Percentiles rank a stretch among this genome's conserved stretches.
Evolutionary conservation across 1,284 basidiomycete genomes (phyloP).

Genomic region (Mrakiaceae sp.): DNA sequence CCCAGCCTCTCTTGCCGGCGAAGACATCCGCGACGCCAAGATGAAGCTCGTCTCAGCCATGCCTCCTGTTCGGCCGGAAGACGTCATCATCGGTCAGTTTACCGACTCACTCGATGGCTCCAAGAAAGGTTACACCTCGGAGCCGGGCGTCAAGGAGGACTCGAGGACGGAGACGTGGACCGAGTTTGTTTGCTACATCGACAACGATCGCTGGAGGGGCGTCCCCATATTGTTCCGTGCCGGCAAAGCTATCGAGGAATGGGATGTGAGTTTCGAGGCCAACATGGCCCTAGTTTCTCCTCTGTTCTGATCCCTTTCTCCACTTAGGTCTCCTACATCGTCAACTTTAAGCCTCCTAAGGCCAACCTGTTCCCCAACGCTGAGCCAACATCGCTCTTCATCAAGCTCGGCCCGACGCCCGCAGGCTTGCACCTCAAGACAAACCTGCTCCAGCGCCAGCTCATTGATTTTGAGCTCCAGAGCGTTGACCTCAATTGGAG

Average conservation of each 20-base stretch:
- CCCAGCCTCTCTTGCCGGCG: conserved; percentile 30
- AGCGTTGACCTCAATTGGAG: no score
- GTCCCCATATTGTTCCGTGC: background rate
- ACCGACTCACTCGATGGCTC: conserved; percentile 23
- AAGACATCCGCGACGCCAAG: conserved; percentile 33
- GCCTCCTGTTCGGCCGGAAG: conserved; percentile 26
- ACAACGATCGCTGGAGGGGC: conserved; percentile 18
- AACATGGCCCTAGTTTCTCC: background rate
- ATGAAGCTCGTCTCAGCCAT: conserved; percentile 31
- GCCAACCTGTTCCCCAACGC: background rate
- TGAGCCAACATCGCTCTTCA: background rate
- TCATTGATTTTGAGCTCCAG: no score
- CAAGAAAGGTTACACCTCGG: conserved; percentile 36
- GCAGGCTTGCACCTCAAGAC: conserved; percentile 28
- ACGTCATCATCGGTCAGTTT: conserved; percentile 33
- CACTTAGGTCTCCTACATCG: background rate
- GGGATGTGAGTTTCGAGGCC: background rate
- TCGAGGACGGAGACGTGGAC: conserved; percentile 34
- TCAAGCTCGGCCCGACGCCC: conserved; percentile 22
- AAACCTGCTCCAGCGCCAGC: conserved; percentile 2
- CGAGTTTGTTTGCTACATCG: conserved; percentile 24
- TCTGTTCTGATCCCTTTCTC: background rate
- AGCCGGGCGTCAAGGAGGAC: conserved; percentile 33
- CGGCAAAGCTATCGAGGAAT: background rate
- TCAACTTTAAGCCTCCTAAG: background rate